A percentile compares a stretch with the other conserved stretches of the same genome.
phyloP scores from a whole-genome alignment of 1,139 yeast species.

The Yamadazyma oceani region DNA sequence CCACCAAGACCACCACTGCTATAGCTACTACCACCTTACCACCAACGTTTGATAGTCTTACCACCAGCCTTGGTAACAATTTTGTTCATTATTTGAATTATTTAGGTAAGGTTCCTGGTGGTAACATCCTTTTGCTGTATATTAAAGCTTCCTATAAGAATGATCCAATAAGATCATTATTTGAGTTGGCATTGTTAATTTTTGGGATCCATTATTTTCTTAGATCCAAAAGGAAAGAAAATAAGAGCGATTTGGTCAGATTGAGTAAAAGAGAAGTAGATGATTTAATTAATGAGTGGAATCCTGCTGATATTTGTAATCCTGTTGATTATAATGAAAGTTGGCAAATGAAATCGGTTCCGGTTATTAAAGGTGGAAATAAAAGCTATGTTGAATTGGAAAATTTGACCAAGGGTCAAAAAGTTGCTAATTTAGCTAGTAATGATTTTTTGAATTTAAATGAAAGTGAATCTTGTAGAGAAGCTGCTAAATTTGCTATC shows the following conservation, averaged over 20 bases:
- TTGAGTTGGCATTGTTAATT: conserved; percentile 76
- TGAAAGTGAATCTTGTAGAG: conserved; percentile 43
- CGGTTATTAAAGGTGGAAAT: conserved; percentile 59
- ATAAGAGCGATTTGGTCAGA: conserved; percentile 68
- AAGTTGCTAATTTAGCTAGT: conserved; percentile 62
- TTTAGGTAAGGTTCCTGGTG: conserved; percentile 69
- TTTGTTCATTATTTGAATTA: conserved; percentile 38
- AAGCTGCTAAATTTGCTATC: conserved; percentile 61
- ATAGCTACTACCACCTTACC: conserved; percentile 32
- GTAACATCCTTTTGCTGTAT: conserved; percentile 70
- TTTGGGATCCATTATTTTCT: conserved; percentile 86
- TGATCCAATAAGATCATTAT: conserved; percentile 87
- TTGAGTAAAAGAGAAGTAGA: conserved; percentile 72
- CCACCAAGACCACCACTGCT: conserved; percentile 24
- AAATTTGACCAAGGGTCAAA: conserved; percentile 16
- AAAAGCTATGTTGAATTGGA: conserved; percentile 47
- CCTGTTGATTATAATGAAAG: conserved; percentile 51
- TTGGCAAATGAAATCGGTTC: conserved; percentile 65
- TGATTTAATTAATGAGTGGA: conserved; percentile 86
- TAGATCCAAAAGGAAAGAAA: conserved; percentile 77
- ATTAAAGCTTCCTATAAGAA: conserved; percentile 87
- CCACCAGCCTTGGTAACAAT: conserved; percentile 33
- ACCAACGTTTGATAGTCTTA: conserved; percentile 41
- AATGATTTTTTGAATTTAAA: conserved; percentile 64
- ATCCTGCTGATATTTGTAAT: conserved; percentile 77